Evolutionary conservation across 345 rosid genomes (phyloP).

Genomic region (Pseudoturritis turrita): DNA sequence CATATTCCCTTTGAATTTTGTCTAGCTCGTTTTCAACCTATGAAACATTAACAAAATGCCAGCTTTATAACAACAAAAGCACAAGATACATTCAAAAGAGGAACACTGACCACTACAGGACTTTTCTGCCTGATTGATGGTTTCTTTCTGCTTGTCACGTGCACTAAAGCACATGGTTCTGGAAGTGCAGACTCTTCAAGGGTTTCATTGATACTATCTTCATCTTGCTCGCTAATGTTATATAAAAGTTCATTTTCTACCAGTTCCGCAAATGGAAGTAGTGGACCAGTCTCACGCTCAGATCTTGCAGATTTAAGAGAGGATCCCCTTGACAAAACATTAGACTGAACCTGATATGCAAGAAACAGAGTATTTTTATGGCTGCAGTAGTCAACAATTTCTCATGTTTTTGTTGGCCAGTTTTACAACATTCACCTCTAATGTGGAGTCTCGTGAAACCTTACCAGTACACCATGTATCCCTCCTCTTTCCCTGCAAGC

Average conservation of each 20-base stretch:
- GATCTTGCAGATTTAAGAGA: slow-evolving; percentile 39
- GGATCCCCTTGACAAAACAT: slow-evolving; percentile 45
- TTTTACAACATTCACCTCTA: slow-evolving; percentile 23
- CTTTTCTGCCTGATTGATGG: slow-evolving; percentile 46
- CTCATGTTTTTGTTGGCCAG: neutral
- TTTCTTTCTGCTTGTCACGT: slow-evolving; percentile 83
- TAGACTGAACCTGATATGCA: slow-evolving; percentile 42
- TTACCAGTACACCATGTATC: slow-evolving; percentile 89
- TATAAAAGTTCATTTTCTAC: slow-evolving; percentile 38
- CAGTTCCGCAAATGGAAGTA: slow-evolving; percentile 70
- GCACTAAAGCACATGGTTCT: slow-evolving; percentile 64
- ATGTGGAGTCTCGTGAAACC: slow-evolving; percentile 45
- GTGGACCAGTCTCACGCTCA: slow-evolving; percentile 51
- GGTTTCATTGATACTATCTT: slow-evolving; percentile 30
- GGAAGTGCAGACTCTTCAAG: slow-evolving; percentile 54
- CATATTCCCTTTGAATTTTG: slow-evolving; percentile 55
- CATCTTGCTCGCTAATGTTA: slow-evolving; percentile 36
- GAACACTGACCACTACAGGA: slow-evolving; percentile 51
- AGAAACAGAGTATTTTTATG: slow-evolving; percentile 5
- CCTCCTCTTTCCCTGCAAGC: slow-evolving; percentile 71
- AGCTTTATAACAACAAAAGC: slow-evolving; percentile 24
- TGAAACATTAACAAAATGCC: slow-evolving; percentile 25
- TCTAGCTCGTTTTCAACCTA: slow-evolving; percentile 51
- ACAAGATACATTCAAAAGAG: slow-evolving; percentile 22
- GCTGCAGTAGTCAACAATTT: slow-evolving; percentile 3